A percentile compares a stretch with the other conserved stretches of the same genome.
These are phyloP conservation scores for Solanum corneliomulleri DNA, from an alignment of 257 asterid genomes.

Conservation along the genomic window DNA sequence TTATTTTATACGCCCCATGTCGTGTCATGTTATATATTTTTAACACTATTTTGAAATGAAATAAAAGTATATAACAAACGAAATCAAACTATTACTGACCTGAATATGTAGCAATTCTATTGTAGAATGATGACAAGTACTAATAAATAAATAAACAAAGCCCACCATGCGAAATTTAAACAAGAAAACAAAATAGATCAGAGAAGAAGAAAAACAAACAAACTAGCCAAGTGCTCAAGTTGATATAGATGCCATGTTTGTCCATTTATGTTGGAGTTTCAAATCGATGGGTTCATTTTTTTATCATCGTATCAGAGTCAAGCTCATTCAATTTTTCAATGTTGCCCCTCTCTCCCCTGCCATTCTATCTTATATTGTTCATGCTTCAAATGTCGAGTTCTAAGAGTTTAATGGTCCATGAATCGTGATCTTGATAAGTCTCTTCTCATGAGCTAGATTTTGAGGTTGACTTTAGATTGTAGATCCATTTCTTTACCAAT, in stretches of 20 bases:
- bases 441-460: neutral
- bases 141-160: neutral
- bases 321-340: neutral
- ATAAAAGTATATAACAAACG: neutral
- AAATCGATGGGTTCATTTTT: neutral
- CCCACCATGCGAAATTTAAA: neutral
- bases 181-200: neutral
- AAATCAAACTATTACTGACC: neutral
- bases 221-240: neutral
- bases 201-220: neutral
- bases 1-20: fast-evolving
- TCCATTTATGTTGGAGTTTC: neutral
- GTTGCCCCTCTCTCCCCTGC: neutral
- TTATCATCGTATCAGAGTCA: neutral
- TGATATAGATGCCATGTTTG: neutral
- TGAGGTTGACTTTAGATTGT: neutral
- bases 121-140: neutral
- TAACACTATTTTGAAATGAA: neutral
- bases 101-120: neutral
- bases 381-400: too few relatives aligned
- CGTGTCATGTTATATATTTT: too few relatives aligned
- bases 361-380: neutral
- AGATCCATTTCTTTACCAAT: neutral
- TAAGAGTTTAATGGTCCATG: neutral
- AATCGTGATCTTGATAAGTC: neutral